Percentiles rank a stretch among this genome's conserved stretches.
These are phyloP conservation scores for Mortierella antarctica DNA, from an alignment of 192 early-diverging fungal species.

Conservation along the genomic window DNA sequence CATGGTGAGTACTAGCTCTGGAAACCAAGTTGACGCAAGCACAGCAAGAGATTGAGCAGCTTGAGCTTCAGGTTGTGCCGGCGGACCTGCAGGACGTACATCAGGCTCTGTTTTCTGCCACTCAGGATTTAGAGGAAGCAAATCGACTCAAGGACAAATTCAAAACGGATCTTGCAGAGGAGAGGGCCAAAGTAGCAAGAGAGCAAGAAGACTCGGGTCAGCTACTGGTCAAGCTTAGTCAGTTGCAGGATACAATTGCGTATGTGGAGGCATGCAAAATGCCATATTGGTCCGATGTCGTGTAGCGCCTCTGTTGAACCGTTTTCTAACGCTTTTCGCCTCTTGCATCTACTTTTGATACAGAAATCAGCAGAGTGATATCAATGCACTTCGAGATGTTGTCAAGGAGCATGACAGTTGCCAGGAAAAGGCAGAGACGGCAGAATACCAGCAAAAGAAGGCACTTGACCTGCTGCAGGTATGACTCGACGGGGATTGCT, in stretches of 20 bases:
- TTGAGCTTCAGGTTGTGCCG: slow-evolving; percentile 37
- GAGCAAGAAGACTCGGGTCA: slow-evolving; percentile 48
- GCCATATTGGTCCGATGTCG: neutral
- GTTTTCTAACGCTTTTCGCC: neutral
- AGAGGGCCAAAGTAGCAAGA: slow-evolving; percentile 31
- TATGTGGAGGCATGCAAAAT: neutral
- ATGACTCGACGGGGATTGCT: neutral
- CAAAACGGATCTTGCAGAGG: slow-evolving; percentile 8
- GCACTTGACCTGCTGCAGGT: slow-evolving; percentile 20
- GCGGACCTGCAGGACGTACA: slow-evolving; percentile 45
- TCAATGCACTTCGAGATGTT: slow-evolving; percentile 21
- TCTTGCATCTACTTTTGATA: neutral
- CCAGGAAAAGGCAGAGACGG: slow-evolving; percentile 20
- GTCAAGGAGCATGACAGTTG: slow-evolving; percentile 42
- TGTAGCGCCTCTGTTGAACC: neutral
- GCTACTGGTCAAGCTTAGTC: slow-evolving; percentile 42
- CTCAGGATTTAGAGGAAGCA: slow-evolving; percentile 36
- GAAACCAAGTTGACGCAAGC: slow-evolving; percentile 31
- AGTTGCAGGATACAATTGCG: slow-evolving; percentile 50
- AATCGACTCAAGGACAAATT: slow-evolving; percentile 17
- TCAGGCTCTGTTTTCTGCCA: slow-evolving; percentile 38
- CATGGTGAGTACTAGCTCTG: slow-evolving; percentile 9
- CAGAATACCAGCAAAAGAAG: slow-evolving; percentile 35
- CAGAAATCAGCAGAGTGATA: slow-evolving; percentile 43
- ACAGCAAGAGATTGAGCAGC: slow-evolving; percentile 40